phyloP scores from a whole-genome alignment of 1,284 basidiomycete species.

The Cerioporus squamosus region DNA sequence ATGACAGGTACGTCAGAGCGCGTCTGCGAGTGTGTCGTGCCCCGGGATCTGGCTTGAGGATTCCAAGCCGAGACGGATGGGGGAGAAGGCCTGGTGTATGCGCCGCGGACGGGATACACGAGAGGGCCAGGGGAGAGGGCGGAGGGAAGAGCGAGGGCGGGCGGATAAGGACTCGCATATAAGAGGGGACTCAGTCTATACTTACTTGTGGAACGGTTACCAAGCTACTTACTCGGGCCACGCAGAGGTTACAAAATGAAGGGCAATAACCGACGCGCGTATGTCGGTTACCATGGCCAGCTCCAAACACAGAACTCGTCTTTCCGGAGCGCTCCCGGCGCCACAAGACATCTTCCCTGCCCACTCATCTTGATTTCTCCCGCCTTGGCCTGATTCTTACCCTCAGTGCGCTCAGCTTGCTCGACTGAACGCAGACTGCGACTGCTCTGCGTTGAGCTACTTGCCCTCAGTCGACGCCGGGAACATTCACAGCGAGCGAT shows the following conservation, averaged over 20 bases:
- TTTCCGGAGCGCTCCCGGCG: no score
- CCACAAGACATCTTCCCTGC: no score
- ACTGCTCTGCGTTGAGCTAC: no score
- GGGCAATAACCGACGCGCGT: neutral
- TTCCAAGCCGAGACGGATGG: neutral
- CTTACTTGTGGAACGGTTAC: neutral
- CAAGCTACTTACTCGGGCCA: neutral
- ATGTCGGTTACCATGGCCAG: neutral
- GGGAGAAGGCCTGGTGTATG: neutral
- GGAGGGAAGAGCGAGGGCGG: neutral
- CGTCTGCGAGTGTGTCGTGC: neutral
- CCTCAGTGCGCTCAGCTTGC: no score
- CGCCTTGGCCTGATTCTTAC: no score
- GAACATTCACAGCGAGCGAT: no score
- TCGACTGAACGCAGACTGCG: no score
- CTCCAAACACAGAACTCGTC: no score
- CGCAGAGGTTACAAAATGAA: neutral
- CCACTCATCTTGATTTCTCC: no score
- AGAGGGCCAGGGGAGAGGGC: neutral
- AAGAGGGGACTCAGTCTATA: neutral
- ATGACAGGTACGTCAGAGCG: slow-evolving; percentile 11
- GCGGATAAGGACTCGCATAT: neutral
- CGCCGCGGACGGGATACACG: slow-evolving; percentile 4
- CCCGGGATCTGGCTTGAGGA: neutral
- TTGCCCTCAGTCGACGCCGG: no score